Base-by-base conservation (phyloP, 495 filamentous ascomycete genomes). In the Lophiostoma macrostomum region DNA sequence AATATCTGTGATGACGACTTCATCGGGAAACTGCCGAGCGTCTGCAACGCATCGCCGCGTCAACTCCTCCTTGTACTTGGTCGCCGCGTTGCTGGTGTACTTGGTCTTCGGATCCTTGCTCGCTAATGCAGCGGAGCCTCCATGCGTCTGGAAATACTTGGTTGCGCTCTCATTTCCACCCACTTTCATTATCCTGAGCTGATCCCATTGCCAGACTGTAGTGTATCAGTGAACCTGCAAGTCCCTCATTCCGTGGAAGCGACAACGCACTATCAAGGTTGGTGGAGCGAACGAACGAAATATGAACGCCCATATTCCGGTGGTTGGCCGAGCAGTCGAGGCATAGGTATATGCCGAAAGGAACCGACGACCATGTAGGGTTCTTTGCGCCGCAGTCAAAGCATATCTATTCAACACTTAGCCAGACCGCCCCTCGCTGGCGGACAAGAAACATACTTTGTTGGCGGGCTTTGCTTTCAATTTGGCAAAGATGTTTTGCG, bases 131-230 rank as follows among this genome's bases (percentile, higher is more conserved):
- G 91, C 91, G 27, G 88, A 89, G 30, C 91, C 94, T 49, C 94
- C 91, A 67, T 98, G 89, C 49, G 86, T 83, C 71, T 96, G 90
- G 75, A 96, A 97, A 73, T 87, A 98, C 70, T 95, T 96, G 43
- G 90, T 97, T 20, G 93, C 94, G 25, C 90, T 95, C 71, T 97
- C 93, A 67, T 98, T 98, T 50, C 93, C 93, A 60, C 93, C 93
- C 14, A 96, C 88, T 72, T 97, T 97, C 93, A 98, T 98, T n/a
- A 87, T 71, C 32, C 93, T 86, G 27, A 98, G 80, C 66, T 97
- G 91, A 65, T 96, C 91, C 91, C 93, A 97, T 86, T 95, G 88
- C 94, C 94, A 98, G 75, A 94, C 93, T 98, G 64, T 41, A 43
- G n/a, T 11, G 2, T 45, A 43, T 53, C 37, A 58, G 47, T 28